These are phyloP conservation scores for Rhynchosporium secalis DNA, from an alignment of 2,329 filamentous ascomycete species.

Conservation along the genomic window DNA sequence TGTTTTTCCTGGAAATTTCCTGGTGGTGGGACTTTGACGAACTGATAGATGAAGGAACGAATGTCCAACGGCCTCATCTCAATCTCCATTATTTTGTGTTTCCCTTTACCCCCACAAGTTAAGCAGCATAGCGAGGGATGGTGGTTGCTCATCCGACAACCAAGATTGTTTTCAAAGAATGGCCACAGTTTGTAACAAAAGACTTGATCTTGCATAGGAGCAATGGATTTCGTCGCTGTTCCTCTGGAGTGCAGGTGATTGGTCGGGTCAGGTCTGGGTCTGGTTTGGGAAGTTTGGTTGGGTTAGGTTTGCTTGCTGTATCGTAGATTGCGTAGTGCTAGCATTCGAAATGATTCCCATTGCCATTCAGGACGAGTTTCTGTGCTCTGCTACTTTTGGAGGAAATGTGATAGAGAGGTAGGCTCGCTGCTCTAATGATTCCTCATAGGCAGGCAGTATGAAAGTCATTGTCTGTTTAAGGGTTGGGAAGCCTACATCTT, in stretches of 20 bases:
- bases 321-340: neutral
- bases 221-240: slow-evolving; percentile 4
- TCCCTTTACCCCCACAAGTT: neutral
- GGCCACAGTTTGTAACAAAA: slow-evolving; percentile 14
- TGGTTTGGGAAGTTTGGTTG: neutral
- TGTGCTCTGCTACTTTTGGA: no score
- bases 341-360: neutral
- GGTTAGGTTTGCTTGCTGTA: slow-evolving; percentile 5
- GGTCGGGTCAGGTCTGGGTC: neutral
- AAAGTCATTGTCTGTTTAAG: no score
- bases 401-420: no score
- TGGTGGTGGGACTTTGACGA: neutral
- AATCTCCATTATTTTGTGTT: neutral
- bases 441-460: no score
- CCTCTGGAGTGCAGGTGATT: no score
- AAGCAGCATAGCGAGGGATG: slow-evolving; percentile 7
- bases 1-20: slow-evolving; percentile 3
- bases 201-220: neutral
- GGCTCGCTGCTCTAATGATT: no score
- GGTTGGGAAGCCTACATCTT: no score
- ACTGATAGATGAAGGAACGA: neutral
- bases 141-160: neutral
- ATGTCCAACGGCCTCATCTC: neutral
- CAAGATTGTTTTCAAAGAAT: neutral
- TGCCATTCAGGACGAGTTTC: no score